Base-by-base conservation (phyloP, 129 eudicot genomes). In the Flaveria ramosissima region DNA sequence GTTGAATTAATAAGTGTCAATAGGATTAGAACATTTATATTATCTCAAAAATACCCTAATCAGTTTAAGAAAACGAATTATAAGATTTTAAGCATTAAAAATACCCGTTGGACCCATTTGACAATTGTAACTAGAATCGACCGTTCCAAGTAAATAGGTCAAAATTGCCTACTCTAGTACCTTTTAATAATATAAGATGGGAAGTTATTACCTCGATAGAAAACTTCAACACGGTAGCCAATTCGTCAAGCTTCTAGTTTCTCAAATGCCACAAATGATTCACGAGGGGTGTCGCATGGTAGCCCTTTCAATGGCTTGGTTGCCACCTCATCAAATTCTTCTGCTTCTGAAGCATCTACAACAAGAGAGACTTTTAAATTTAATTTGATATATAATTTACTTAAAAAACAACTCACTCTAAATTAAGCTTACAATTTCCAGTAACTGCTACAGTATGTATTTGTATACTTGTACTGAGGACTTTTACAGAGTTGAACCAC, bases 401-500 rank as follows among this genome's bases (percentile, higher is more conserved):
- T 59, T 52, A 23, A 23, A 51, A 63, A 9, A 10, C 16, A n/a
- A 42, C 11, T 32, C 11, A 62, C 4, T 64, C 7, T 52, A 17
- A 27, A 10, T 65, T 51, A n/a, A 46, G 75, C 79, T 82, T 94
- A 94, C 97, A 85, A 91, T 84, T 82, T 94, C 98, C 77, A 94
- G 81, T 21, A 90, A 80, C 82, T 91, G 97, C 80, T 94, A 93
- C n/a, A 97, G 98, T 20, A 94, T 91, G 98, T 94, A 70, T 94
- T 94, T 68, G 97, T 94, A 90, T 96, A 91, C 84, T 94, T 94
- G 89, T 91, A 91, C 84, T 94, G 97, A 80, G 32, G 98, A 94
- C 98, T 94, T 89, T 72, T 68, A 77, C 19, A 30, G 4, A 61
- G 32, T 27, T 27, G 32, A 27, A 17, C 39, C 30, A 23, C 27